Percentiles rank a stretch among this genome's conserved stretches.
These are phyloP conservation scores for Blastomyces gilchristii DNA, from an alignment of 2,329 filamentous ascomycete species.

Conservation along the genomic window DNA sequence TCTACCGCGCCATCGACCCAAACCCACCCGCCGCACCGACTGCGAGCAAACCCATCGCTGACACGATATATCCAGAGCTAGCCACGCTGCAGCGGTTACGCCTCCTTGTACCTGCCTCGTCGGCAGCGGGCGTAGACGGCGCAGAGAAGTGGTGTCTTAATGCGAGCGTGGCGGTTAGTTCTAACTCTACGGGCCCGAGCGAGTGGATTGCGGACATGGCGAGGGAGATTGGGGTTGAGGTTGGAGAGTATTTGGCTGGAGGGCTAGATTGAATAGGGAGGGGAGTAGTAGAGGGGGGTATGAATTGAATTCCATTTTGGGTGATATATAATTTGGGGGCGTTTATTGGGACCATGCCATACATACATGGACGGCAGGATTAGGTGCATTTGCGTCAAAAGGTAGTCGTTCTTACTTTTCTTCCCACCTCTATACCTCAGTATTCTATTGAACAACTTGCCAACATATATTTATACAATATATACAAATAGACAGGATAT, in stretches of 20 bases:
- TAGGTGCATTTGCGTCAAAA: no score
- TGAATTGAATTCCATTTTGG: not conserved
- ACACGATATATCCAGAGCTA: conserved; percentile 37
- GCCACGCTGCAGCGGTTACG: conserved; percentile 38
- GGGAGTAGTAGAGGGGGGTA: not conserved
- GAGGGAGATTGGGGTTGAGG: conserved; percentile 36
- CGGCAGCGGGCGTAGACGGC: conserved; percentile 24
- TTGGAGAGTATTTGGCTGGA: conserved; percentile 31
- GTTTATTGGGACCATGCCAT: no score
- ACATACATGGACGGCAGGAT: no score
- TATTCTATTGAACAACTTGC: no score
- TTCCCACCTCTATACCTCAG: no score
- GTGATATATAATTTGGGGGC: no score
- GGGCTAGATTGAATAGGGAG: conserved; percentile 1
- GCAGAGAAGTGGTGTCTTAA: conserved; percentile 40
- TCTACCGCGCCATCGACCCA: conserved; percentile 39
- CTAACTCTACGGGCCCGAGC: conserved; percentile 16
- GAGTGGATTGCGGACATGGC: conserved; percentile 39
- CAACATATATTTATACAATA: no score
- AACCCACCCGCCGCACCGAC: conserved; percentile 24
- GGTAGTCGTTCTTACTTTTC: no score
- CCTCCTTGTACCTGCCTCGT: conserved; percentile 36
- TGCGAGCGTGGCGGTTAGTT: conserved; percentile 24
- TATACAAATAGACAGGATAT: no score
- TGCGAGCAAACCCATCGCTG: conserved; percentile 26